phyloP scores from a whole-genome alignment of 805 yeast species.

The Ogataea ramenticola region DNA sequence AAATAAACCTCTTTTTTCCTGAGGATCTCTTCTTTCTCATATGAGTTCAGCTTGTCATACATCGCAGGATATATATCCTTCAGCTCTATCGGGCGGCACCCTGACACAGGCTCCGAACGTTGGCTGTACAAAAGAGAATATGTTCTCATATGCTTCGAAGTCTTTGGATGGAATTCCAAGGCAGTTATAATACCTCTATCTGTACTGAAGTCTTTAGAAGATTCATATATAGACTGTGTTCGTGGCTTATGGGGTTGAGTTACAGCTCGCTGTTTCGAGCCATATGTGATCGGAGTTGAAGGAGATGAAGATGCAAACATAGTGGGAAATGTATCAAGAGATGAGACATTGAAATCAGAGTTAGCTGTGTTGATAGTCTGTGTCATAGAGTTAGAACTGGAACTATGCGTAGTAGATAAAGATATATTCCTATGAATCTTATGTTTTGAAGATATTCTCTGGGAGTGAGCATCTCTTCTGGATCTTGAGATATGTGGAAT shows the following conservation, averaged over 20 bases:
- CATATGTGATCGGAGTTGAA: neutral
- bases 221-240: neutral
- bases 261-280: neutral
- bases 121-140: neutral
- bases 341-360: neutral
- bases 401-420: neutral
- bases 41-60: slow-evolving; percentile 32
- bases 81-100: slow-evolving; percentile 10
- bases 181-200: slow-evolving; percentile 5
- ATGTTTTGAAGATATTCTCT: neutral
- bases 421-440: neutral
- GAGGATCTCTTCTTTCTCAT: slow-evolving; percentile 55
- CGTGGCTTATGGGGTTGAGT: neutral
- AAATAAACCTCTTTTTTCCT: slow-evolving; percentile 44
- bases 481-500: neutral
- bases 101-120: neutral
- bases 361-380: neutral
- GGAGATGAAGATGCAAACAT: neutral
- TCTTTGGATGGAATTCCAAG: neutral
- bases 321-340: neutral
- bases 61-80: slow-evolving; percentile 12
- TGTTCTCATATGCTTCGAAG: slow-evolving; percentile 1
- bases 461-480: neutral
- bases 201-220: neutral
- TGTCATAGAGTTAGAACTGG: neutral